Base-by-base conservation (phyloP, 148 eudicot genomes). In the Silene latifolia region DNA sequence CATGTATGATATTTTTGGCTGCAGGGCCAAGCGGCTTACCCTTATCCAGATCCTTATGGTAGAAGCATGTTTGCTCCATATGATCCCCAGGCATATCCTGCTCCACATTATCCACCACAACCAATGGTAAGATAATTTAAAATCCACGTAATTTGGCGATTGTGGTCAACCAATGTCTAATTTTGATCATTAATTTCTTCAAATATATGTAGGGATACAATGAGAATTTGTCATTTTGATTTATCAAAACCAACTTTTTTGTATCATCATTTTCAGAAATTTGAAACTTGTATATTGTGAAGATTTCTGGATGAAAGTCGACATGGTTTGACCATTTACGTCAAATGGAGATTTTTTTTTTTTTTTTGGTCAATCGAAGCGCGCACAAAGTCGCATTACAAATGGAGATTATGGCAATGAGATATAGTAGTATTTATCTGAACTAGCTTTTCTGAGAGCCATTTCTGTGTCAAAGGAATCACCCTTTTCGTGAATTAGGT, bases 41-140 rank as follows among this genome's bases (percentile, higher is more conserved):
- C 92, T 5, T 89, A 86, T 80, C 90, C 90, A 70, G 97, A 91
- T 83, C 97, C 97, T 60, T 91, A 89, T 64, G 89, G 89, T 77
- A 87, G 93, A 78, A 86, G 97, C 81, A 81, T 89, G 57, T 89
- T 86, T 85, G 88, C 88, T 64, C 91, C 93, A 8, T 87, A 83
- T 75, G 91, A 89, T 58, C 67, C 93, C 63, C 92, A 84, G 72
- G 76, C 88, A n/a, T 90, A 90, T 84, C 89, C 89, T 61, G 77
- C 77, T 20, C 96, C 84, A 71, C 86, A 87, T 59, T 90, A 84
- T 83, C 89, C 91, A 42, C 72, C 82, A 13, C 91, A 83, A 70
- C 90, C 93, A 6, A 85, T 87, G 90, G 97, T 91, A 91, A 5
- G 21, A 46, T 24, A 21, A 10, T 25, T 53, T 60, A 44, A 24